phyloP scores from a whole-genome alignment of 2,329 filamentous ascomycete genomes.

The Exophiala calicioides region DNA sequence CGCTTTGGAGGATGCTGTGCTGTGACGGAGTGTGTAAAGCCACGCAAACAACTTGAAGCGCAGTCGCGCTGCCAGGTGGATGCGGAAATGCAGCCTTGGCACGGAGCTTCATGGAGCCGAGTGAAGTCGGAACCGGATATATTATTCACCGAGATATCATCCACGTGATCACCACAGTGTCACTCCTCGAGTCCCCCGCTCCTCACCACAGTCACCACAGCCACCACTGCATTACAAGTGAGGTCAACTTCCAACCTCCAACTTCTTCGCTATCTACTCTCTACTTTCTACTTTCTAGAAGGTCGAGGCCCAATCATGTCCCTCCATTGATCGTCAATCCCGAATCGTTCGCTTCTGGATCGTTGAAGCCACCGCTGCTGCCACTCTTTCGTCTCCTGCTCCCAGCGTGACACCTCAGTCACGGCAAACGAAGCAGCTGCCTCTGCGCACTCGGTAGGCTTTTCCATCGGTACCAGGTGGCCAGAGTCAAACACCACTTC shows the following conservation, averaged over 20 bases:
- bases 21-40: slow-evolving; percentile 23
- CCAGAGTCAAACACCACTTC: slow-evolving; percentile 27
- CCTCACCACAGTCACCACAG: too few relatives aligned
- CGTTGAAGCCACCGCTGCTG: slow-evolving; percentile 22
- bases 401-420: slow-evolving; percentile 19
- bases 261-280: neutral
- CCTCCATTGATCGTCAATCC: slow-evolving; percentile 28
- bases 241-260: too few relatives aligned
- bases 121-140: too few relatives aligned
- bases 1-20: slow-evolving; percentile 24
- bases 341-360: slow-evolving; percentile 17
- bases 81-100: slow-evolving; percentile 15
- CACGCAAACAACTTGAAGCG: too few relatives aligned
- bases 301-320: slow-evolving; percentile 21
- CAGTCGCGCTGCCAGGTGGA: too few relatives aligned
- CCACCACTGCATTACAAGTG: too few relatives aligned
- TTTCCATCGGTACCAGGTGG: slow-evolving; percentile 33
- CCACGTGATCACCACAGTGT: too few relatives aligned
- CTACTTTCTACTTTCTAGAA: neutral
- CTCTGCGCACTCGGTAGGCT: slow-evolving; percentile 27
- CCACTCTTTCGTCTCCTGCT: slow-evolving; percentile 17
- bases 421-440: slow-evolving; percentile 21
- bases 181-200: too few relatives aligned
- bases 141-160: too few relatives aligned
- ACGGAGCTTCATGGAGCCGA: too few relatives aligned